phyloP scores from a whole-genome alignment of 345 rosid species.

The Microthlaspi erraticum region DNA sequence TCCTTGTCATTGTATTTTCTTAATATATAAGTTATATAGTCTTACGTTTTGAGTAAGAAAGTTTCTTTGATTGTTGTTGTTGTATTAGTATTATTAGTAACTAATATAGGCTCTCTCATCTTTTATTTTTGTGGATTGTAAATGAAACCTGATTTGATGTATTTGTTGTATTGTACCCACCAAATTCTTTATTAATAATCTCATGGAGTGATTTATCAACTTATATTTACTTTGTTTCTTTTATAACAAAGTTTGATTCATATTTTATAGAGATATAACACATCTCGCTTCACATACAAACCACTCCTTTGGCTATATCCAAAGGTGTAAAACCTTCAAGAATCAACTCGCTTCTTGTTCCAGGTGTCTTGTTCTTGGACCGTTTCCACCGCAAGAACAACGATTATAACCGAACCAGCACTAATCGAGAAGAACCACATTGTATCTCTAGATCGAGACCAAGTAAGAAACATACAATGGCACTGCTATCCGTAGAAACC shows the following conservation, averaged over 20 bases:
- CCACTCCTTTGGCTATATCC: slow-evolving; percentile 20
- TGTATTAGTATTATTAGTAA: slow-evolving; percentile 14
- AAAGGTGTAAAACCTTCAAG: slow-evolving; percentile 32
- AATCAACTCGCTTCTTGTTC: too few relatives aligned
- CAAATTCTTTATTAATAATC: slow-evolving; percentile 32
- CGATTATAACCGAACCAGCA: background rate
- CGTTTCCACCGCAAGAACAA: slow-evolving; percentile 12
- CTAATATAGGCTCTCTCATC: slow-evolving; percentile 6
- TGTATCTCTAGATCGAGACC: slow-evolving; percentile 31
- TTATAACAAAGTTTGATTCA: background rate
- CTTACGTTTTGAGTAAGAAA: background rate
- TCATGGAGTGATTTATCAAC: slow-evolving; percentile 4
- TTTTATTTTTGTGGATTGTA: slow-evolving; percentile 26
- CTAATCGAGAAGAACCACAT: slow-evolving; percentile 7
- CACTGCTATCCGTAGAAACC: too few relatives aligned
- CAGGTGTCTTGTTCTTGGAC: slow-evolving; percentile 33
- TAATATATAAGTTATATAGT: background rate
- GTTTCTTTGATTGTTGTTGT: background rate
- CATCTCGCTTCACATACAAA: slow-evolving; percentile 4
- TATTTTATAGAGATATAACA: background rate
- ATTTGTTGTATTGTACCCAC: slow-evolving; percentile 30
- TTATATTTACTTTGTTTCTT: background rate
- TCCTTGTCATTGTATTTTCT: slow-evolving; percentile 20
- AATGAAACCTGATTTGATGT: slow-evolving; percentile 36
- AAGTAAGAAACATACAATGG: too few relatives aligned